Conservation (phyloP, 306 rosid genomes). For the Gynostemma pentaphyllum region DNA sequence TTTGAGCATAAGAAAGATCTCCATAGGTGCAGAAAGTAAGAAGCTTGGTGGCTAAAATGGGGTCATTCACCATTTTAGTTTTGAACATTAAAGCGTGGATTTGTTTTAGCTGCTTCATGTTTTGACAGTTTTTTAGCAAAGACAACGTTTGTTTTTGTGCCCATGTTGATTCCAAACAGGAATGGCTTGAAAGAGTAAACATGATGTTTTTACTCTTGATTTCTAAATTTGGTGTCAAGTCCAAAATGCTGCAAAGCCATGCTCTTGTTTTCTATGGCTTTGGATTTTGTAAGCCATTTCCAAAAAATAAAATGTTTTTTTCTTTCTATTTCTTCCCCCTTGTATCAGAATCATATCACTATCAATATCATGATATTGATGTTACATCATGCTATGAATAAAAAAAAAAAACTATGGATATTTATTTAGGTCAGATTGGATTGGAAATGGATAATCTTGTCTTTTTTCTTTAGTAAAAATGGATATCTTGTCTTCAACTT, state of each 20-base stretch:
- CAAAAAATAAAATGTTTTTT: background rate
- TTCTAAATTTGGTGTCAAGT: background rate
- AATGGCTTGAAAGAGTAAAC: slow-evolving; percentile 12
- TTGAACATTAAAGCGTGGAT: slow-evolving; percentile 52
- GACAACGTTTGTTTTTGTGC: slow-evolving; percentile 21
- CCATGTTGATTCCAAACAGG: slow-evolving; percentile 15
- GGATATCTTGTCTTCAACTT: too few species aligned
- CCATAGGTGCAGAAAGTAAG: slow-evolving; percentile 33
- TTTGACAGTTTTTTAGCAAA: slow-evolving; percentile 50
- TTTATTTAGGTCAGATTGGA: too few species aligned
- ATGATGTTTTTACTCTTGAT: slow-evolving; percentile 18
- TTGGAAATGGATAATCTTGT: too few species aligned
- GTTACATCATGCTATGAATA: too few species aligned
- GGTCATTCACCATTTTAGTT: slow-evolving; percentile 18
- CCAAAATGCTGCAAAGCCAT: too few species aligned
- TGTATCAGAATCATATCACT: too few species aligned
- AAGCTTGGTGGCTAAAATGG: slow-evolving; percentile 28
- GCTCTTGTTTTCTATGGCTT: background rate
- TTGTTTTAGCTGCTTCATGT: slow-evolving; percentile 43
- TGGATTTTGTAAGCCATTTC: background rate
- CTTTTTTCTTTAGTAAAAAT: too few species aligned
- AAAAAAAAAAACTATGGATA: too few species aligned
- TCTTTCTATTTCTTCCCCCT: too few species aligned
- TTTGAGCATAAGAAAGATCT: slow-evolving; percentile 31
- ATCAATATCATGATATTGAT: too few species aligned